Evolutionary conservation across 805 yeast genomes (phyloP).

Genomic region (Lachancea fermentati): DNA sequence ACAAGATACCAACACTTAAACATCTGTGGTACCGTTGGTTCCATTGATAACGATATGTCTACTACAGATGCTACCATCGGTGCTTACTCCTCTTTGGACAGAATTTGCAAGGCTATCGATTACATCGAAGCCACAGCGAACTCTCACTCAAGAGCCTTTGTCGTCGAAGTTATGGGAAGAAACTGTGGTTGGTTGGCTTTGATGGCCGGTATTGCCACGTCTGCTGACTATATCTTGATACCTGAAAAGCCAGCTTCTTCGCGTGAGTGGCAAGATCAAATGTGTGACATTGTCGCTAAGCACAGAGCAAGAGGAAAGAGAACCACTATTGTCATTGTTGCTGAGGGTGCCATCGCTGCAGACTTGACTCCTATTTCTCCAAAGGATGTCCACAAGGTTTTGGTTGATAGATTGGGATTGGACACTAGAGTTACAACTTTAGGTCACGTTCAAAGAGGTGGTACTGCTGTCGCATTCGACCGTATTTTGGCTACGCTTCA

Average conservation of each 20-base stretch:
- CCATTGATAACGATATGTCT: slow-evolving; percentile 85
- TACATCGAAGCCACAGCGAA: slow-evolving; percentile 81
- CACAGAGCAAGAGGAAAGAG: slow-evolving; percentile 71
- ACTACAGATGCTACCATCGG: slow-evolving; percentile 80
- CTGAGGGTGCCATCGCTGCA: slow-evolving; percentile 76
- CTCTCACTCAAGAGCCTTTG: slow-evolving; percentile 78
- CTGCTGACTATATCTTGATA: slow-evolving; percentile 75
- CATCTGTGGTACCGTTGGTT: slow-evolving; percentile 72
- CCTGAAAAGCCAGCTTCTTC: slow-evolving; percentile 73
- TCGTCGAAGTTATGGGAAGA: slow-evolving; percentile 84
- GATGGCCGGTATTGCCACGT: slow-evolving; percentile 73
- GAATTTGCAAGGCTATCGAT: slow-evolving; percentile 68
- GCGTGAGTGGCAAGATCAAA: slow-evolving; percentile 59
- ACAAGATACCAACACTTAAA: slow-evolving; percentile 50
- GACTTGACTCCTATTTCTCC: slow-evolving; percentile 64
- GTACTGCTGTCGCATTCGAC: slow-evolving; percentile 72
- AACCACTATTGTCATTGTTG: slow-evolving; percentile 73
- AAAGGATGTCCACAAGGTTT: slow-evolving; percentile 57
- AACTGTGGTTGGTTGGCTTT: slow-evolving; percentile 86
- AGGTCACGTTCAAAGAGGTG: slow-evolving; percentile 83
- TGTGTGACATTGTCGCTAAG: slow-evolving; percentile 55
- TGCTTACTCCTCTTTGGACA: slow-evolving; percentile 68
- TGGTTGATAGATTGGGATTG: slow-evolving; percentile 59
- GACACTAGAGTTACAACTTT: slow-evolving; percentile 74
- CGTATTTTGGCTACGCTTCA: slow-evolving; percentile 68